Evolutionary conservation across 2,329 filamentous ascomycete genomes (phyloP), one percentile per base, ranked within the genome.

Genomic region (Fusarium fujikuroi): DNA sequence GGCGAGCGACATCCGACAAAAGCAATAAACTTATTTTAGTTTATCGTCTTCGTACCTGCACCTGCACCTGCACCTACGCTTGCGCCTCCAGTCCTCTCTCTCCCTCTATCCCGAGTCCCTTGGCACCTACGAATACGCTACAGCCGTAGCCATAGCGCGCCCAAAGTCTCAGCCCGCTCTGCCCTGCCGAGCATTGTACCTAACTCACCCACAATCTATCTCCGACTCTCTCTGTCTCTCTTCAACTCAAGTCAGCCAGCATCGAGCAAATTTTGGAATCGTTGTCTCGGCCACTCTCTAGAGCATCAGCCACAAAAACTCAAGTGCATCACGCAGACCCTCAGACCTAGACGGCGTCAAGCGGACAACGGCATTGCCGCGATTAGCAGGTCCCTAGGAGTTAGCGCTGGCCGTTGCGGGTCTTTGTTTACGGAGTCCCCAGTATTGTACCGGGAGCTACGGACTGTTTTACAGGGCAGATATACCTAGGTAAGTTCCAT

Each of bases 361-460:
- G 66, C 76, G 65, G 65, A 76, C 75, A 74, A 77, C 76, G 76
- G 75, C 73, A 75, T 69, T 75, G 66, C 76, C 76, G 76, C 74
- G 67, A 78, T 74, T 78, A 78, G 73, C 53, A 69, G 58, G 62
- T 70, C 56, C 57, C 69, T 72, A 62, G 64, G 30, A 67, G 40
- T 63, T 78, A 77, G 76, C 66, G 75, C 73, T 74, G 63, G 69
- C 50, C 54, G 63, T 62, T 70, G 74, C 74, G 75, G 76, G 76
- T 76, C 76, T 69, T 75, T 60, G 67, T 58, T 60, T 75, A 69
- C 66, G 40, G 66, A 69, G 58, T 69, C 59, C 52, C 63, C 58
- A 63, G 60, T 70, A 61, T 72, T 71, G 62, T 60, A 72, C 76
- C 76, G 73, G 76, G 73, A 77, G 69, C 76, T 76, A 77, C 76